Evolutionary conservation across 495 filamentous ascomycete species (phyloP), one percentile per base, ranked within the genome.

Genomic region (Xeromyces bisporus): DNA sequence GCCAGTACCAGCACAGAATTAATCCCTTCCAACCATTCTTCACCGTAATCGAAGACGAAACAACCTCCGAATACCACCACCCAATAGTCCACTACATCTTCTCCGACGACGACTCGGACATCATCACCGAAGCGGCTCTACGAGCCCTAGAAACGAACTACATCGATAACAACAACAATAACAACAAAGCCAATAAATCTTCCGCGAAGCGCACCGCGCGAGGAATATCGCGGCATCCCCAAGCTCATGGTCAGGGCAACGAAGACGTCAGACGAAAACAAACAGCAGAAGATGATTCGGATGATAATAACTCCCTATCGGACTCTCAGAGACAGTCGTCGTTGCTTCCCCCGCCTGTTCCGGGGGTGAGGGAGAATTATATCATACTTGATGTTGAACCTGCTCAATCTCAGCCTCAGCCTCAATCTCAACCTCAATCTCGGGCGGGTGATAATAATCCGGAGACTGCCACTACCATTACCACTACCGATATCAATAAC

Each of bases 81-180:
- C 72, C 75, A 13, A 72, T 66, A 24, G 73, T 93, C 2, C 83
- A 87, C 62, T 96, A 96, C 57, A 69, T 93, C 37, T 96, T 92
- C 57, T 67, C 66, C 39, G 78, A 86, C 45, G 83, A 92, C 53
- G 65, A 69, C 45, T 51, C 48, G 3, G 75, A 80, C 7, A 57
- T 76, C 26, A 51, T 81, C 18, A 77, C 76, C 5, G 59, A 62
- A 32, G 66, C 64, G 8, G 58, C 60, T 4, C 39, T 68, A 6
- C 55, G 58, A 18, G 51, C 51, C 4, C 44, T 68, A 5, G 51
- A 58, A 18, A 26, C 42, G 51, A 59, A 21, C 40, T 53, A 9
- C 48, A 55, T 18, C 29, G 15, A 3, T 17, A 36, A 7, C 32
- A n/a, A n/a, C n/a, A n/a, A n/a, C n/a, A n/a, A n/a, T n/a, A n/a